phyloP scores from a whole-genome alignment of 352 stramenopile species.

The Pythium phragmiticola region DNA sequence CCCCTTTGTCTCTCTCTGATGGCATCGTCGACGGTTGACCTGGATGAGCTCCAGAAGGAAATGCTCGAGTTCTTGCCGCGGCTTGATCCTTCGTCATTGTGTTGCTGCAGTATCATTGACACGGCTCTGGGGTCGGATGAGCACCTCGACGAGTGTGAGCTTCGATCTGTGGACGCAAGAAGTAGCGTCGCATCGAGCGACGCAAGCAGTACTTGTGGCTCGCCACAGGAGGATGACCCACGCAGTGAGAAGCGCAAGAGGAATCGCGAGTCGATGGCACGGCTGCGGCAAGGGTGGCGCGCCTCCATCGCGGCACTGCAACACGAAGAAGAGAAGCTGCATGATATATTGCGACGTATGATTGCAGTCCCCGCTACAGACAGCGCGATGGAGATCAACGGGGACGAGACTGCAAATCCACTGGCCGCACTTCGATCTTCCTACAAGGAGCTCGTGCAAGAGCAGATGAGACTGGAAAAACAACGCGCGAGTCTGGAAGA shows the following conservation, averaged over 20 bases:
- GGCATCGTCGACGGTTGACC: no score
- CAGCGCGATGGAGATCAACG: no score
- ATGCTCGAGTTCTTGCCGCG: no score
- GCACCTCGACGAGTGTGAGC: no score
- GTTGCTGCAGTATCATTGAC: no score
- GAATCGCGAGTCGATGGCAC: slow-evolving; percentile 18
- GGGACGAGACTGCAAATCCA: not conserved
- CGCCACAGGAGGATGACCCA: not conserved
- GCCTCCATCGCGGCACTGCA: slow-evolving; percentile 8
- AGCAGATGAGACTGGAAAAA: not conserved
- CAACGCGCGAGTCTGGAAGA: slow-evolving; percentile 2
- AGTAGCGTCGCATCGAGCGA: not conserved
- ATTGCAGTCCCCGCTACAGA: not conserved
- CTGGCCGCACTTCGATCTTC: not conserved
- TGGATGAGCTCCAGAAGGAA: no score
- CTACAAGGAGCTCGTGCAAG: slow-evolving; percentile 1
- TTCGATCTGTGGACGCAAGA: no score
- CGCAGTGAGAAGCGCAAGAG: not conserved
- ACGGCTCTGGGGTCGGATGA: no score
- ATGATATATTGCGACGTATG: not conserved
- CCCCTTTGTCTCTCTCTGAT: no score
- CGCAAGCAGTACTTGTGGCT: not conserved
- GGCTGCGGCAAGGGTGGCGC: slow-evolving; percentile 1
- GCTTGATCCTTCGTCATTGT: no score
- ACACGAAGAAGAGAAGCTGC: slow-evolving; percentile 13